Percentiles rank a stretch among this genome's conserved stretches.
Conservation (phyloP, 768 basidiomycete species). For the Saitozyma sp. region DNA sequence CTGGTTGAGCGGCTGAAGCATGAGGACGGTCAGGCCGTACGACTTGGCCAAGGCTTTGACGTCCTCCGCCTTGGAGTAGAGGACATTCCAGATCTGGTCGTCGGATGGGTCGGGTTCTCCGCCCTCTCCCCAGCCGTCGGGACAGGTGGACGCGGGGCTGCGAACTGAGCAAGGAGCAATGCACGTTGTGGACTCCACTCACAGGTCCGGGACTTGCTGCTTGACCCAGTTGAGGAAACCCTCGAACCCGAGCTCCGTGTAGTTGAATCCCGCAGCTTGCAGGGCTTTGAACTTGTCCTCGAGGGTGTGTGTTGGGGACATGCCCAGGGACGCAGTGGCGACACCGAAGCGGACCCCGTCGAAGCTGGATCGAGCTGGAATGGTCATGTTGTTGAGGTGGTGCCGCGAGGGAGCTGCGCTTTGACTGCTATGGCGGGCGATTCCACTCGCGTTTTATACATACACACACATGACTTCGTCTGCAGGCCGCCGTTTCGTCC, state of each 20-base stretch:
- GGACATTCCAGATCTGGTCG: slow-evolving; percentile 10
- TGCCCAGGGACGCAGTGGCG: slow-evolving; percentile 19
- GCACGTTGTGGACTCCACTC: too few relatives aligned
- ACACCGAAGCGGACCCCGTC: slow-evolving; percentile 3
- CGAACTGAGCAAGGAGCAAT: too few relatives aligned
- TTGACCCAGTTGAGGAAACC: slow-evolving; percentile 13
- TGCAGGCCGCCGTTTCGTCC: too few relatives aligned
- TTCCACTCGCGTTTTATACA: too few relatives aligned
- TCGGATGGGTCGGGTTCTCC: slow-evolving; percentile 26
- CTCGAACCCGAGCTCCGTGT: slow-evolving; percentile 7
- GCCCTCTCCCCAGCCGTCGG: slow-evolving; percentile 10
- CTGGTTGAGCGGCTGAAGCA: slow-evolving; percentile 38
- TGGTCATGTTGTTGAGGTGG: too few relatives aligned
- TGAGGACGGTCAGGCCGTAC: slow-evolving; percentile 19
- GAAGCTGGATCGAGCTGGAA: slow-evolving; percentile 1
- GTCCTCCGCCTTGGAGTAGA: slow-evolving; percentile 7
- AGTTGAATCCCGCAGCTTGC: slow-evolving; percentile 12
- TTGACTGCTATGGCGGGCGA: too few relatives aligned
- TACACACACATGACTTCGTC: too few relatives aligned
- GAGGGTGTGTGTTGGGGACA: slow-evolving; percentile 13
- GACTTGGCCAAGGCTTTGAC: slow-evolving; percentile 3
- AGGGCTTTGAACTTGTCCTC: slow-evolving; percentile 12
- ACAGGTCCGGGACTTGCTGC: too few relatives aligned
- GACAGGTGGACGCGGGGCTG: slow-evolving; percentile 15
- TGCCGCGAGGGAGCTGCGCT: neutral